Conservation (phyloP, 2,329 filamentous ascomycete species). For the Amesomyces nigricolor region DNA sequence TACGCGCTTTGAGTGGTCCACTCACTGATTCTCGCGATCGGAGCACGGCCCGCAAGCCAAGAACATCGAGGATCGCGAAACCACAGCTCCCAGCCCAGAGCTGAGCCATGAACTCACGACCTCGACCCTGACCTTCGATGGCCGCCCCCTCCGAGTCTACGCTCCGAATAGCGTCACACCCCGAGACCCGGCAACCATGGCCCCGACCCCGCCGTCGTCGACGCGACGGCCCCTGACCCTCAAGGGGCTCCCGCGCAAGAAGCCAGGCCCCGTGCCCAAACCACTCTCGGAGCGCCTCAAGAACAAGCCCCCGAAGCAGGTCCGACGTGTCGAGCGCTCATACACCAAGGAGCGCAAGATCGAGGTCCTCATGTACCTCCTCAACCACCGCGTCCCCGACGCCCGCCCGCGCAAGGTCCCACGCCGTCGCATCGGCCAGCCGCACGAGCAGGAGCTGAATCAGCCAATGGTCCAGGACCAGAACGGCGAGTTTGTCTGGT, state of each 20-base stretch:
- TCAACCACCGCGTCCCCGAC: constrained; percentile 22
- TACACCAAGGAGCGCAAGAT: constrained; percentile 24
- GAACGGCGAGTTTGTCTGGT: constrained; percentile 20
- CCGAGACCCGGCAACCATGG: not conserved
- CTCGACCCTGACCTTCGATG: too few species aligned
- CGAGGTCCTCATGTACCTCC: constrained; percentile 22
- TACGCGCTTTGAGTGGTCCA: not conserved
- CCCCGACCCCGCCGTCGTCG: not conserved
- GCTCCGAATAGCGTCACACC: not conserved
- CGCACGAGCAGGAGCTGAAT: constrained; percentile 18
- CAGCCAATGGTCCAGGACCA: constrained; percentile 17
- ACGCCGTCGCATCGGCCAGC: constrained; percentile 21
- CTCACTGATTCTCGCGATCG: not conserved
- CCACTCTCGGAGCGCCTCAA: constrained; percentile 15
- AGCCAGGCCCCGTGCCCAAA: constrained; percentile 16
- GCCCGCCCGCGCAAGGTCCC: constrained; percentile 2
- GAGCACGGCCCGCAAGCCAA: not conserved
- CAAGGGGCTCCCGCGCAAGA: constrained; percentile 13
- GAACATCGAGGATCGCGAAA: not conserved
- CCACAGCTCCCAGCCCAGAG: too few species aligned
- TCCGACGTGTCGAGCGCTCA: constrained; percentile 19
- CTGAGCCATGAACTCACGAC: too few species aligned
- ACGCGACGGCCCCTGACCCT: constrained; percentile 2
- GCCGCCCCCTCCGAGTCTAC: too few species aligned
- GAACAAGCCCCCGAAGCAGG: constrained; percentile 15